Percentiles rank a stretch among this genome's conserved stretches.
phyloP scores from a whole-genome alignment of 441 rosid genomes.

The Euphorbia celastroides region DNA sequence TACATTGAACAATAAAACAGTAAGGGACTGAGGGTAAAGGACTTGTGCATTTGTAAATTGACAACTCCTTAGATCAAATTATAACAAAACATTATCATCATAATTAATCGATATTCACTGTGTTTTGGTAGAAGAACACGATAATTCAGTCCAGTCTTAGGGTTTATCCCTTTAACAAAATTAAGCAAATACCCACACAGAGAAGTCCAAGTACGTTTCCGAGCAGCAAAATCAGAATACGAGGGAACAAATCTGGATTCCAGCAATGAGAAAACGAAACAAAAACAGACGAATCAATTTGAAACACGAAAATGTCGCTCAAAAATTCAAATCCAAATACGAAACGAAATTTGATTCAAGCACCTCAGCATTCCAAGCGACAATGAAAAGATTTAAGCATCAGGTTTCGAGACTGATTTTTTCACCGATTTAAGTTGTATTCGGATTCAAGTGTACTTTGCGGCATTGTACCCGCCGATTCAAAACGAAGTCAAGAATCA shows the following conservation, averaged over 20 bases:
- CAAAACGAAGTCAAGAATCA: background rate
- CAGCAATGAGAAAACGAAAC: background rate
- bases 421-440: background rate
- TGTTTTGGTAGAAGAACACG: background rate
- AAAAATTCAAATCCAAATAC: background rate
- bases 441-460: background rate
- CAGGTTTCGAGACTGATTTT: constrained; percentile 1
- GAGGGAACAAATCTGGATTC: constrained; percentile 10
- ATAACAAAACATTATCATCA: background rate
- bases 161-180: background rate
- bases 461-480: background rate
- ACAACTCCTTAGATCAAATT: background rate
- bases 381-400: background rate
- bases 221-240: background rate
- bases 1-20: background rate
- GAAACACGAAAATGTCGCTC: background rate
- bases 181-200: background rate
- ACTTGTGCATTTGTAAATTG: background rate
- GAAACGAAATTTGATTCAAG: background rate
- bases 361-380: background rate
- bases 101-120: background rate
- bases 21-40: constrained; percentile 2
- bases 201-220: background rate
- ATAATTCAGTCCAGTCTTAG: background rate
- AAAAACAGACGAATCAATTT: background rate